phyloP scores from a whole-genome alignment of 306 rosid genomes.

The Castanea crenata region DNA sequence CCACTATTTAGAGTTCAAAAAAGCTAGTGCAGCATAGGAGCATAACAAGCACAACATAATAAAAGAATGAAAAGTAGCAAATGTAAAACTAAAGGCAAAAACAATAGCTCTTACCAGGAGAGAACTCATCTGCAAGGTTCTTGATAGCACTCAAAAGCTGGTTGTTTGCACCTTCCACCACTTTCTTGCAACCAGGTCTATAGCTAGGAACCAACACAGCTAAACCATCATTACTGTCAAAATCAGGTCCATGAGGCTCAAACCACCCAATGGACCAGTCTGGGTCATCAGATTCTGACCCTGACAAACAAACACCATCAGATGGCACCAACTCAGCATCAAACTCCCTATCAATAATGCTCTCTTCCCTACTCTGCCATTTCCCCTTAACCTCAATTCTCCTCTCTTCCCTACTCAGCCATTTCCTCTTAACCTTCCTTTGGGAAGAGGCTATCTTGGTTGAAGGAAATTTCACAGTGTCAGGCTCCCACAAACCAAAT shows the following conservation, averaged over 20 bases:
- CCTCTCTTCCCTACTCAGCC: conserved; percentile 75
- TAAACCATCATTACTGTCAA: conserved; percentile 67
- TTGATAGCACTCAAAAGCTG: conserved; percentile 71
- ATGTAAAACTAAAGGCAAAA: neutral
- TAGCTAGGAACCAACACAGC: conserved; percentile 89
- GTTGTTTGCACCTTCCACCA: conserved; percentile 49
- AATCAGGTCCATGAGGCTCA: conserved; percentile 84
- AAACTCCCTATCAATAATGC: conserved; percentile 63
- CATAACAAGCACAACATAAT: neutral
- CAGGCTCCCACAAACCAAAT: conserved; percentile 50
- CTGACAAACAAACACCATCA: conserved; percentile 68
- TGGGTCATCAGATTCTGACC: conserved; percentile 77
- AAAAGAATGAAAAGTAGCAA: neutral
- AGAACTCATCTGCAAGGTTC: conserved; percentile 61
- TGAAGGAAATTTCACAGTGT: conserved; percentile 52
- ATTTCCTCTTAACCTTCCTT: conserved; percentile 56
- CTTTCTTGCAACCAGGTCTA: conserved; percentile 66
- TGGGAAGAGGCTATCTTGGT: conserved; percentile 46
- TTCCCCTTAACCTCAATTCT: conserved; percentile 59
- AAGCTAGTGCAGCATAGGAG: neutral
- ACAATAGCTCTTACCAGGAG: conserved; percentile 56
- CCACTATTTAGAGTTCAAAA: neutral
- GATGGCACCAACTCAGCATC: conserved; percentile 85
- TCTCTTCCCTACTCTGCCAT: conserved; percentile 75
- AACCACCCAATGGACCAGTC: conserved; percentile 94